A percentile compares a stretch with the other conserved stretches of the same genome.
Conservation (phyloP, 192 early-diverging fungal species). For the Umbelopsis sp. region DNA sequence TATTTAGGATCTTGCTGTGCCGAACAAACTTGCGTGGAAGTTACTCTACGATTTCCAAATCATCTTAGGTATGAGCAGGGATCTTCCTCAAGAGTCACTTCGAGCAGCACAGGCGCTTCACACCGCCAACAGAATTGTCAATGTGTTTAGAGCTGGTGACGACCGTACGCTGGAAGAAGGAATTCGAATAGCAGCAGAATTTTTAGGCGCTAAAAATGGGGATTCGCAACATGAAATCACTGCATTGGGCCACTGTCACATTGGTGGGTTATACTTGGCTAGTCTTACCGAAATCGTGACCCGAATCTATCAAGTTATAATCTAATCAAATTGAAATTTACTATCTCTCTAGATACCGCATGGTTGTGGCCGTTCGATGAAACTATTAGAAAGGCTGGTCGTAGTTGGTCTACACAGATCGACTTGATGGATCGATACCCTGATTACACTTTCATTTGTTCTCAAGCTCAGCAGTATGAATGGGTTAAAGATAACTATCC, state of each 20-base stretch:
- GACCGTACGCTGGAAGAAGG: conserved; percentile 44
- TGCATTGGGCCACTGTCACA: conserved; percentile 94
- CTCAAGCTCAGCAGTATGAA: conserved; percentile 97
- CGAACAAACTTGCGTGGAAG: conserved; percentile 67
- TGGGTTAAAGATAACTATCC: conserved; percentile 90
- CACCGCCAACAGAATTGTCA: conserved; percentile 80
- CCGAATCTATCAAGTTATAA: too few relatives aligned
- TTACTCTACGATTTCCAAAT: conserved; percentile 80
- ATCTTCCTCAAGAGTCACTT: conserved; percentile 64
- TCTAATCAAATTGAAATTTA: not conserved
- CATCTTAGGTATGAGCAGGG: conserved; percentile 62
- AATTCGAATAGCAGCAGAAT: conserved; percentile 57
- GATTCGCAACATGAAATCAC: conserved; percentile 73
- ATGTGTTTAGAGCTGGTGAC: conserved; percentile 62
- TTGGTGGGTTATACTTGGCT: not conserved
- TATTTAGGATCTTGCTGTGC: conserved; percentile 68
- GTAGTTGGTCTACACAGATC: conserved; percentile 83
- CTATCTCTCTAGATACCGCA: conserved; percentile 20
- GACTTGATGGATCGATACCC: conserved; percentile 85
- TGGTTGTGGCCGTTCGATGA: conserved; percentile 89
- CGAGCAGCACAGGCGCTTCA: conserved; percentile 80
- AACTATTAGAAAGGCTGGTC: conserved; percentile 91
- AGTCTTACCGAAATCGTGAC: not conserved
- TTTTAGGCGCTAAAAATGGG: conserved; percentile 66
- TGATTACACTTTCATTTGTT: conserved; percentile 89